A percentile compares a stretch with the other conserved stretches of the same genome.
Conservation (phyloP, 2,329 filamentous ascomycete species). For the Hypoxylon sp. region DNA sequence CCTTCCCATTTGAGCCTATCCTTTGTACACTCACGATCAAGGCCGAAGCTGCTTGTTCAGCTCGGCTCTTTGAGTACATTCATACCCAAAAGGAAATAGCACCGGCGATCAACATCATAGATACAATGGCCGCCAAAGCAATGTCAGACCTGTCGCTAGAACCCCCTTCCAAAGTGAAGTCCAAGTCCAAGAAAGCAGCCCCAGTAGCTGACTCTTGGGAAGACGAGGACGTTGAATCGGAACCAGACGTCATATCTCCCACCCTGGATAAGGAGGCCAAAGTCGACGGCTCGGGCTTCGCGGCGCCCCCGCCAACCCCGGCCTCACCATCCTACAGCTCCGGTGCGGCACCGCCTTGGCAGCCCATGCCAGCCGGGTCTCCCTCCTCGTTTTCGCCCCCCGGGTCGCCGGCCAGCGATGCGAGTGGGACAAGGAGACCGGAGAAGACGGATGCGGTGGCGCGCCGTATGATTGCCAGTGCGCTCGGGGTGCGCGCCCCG, state of each 20-base stretch:
- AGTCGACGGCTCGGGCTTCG: constrained; percentile 54
- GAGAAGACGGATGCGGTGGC: constrained; percentile 97
- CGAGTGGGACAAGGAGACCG: constrained; percentile 58
- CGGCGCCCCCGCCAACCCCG: constrained; percentile 76
- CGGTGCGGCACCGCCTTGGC: constrained; percentile 45
- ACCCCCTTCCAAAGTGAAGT: constrained; percentile 43
- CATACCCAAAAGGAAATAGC: not conserved
- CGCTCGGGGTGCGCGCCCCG: constrained; percentile 83
- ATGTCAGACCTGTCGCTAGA: constrained; percentile 53
- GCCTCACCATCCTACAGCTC: constrained; percentile 64
- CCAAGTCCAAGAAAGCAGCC: constrained; percentile 55
- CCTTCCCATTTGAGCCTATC: not conserved
- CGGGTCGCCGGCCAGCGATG: constrained; percentile 22
- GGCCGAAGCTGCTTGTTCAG: too few relatives aligned
- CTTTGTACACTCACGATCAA: not conserved
- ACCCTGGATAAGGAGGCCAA: constrained; percentile 38
- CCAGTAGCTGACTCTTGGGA: constrained; percentile 81
- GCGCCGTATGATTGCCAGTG: constrained; percentile 88
- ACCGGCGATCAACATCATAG: not conserved
- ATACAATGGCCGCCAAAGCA: constrained; percentile 46
- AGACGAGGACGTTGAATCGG: constrained; percentile 70
- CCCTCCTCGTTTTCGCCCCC: constrained; percentile 56
- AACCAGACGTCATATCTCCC: constrained; percentile 39
- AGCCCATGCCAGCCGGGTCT: constrained; percentile 60
- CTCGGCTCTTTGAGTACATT: not conserved